Base-by-base conservation (phyloP, 352 stramenopile genomes). In the Pythium sukuiense region DNA sequence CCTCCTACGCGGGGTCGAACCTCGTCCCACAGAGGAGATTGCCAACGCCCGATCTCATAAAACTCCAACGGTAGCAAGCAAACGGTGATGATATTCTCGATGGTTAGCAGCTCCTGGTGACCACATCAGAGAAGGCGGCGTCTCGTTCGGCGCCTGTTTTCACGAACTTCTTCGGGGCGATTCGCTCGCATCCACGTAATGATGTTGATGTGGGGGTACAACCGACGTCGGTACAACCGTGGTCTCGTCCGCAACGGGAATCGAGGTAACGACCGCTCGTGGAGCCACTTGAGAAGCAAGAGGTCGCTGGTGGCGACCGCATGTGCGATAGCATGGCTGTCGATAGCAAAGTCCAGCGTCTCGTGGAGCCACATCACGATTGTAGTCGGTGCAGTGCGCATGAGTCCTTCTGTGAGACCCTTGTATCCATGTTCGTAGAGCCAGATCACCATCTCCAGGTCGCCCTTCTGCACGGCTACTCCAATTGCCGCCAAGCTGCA, bases 361-460 rank as follows among this genome's bases (percentile, higher is more conserved):
- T 56, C 50, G 50, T 56, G 50, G n/a, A 56, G 59, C 59, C 48
- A 65, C 59, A 56, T 54, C 16, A 65, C 59, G 20, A 65, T 26
- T 16, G 33, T 37, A 4, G 58, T 45, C 39, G 56, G 55, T 6
- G n/a, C 56, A 3, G 41, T 45, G 14, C 56, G 24, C 55, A 61
- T 61, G 20, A 41, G 26, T 11, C 39, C 53, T 8, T 24, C 6
- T 14, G 55, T 50, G 55, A 60, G 46, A 11, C 37, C 46, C n/a
- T 57, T 24, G 37, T 66, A 59, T 29, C 59, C 49, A 16, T 61
- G 32, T 1, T 52, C n/a, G 18, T 59, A 24, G 33, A 60, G 37
- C 49, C 60, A 59, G 6, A 60, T 29, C 37, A 67, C 24, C n/a
- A 55, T 18, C 27, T 61, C 62, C n/a, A 63, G 16, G 27, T 63